phyloP scores from a whole-genome alignment of 176 grass and related monocot species.

The Hordeum vulgare region MorexV3_pseudomolecules_assembly NC_058520.1:12357950-12358449 shows the following conservation, averaged over 20 bases:
- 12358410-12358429: not conserved
- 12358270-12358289: too few species aligned
- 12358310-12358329: too few species aligned
- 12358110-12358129: not conserved
- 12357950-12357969: too few species aligned
- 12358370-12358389: not conserved
- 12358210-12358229: not conserved
- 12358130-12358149: not conserved
- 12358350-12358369: too few species aligned
- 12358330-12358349: too few species aligned
- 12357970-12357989: too few species aligned
- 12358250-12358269: not conserved
- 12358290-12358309: too few species aligned
- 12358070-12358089: not conserved
- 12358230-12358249: not conserved
- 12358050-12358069: not conserved
- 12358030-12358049: too few species aligned
- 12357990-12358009: too few species aligned
- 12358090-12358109: not conserved
- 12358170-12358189: not conserved
- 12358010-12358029: too few species aligned
- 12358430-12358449: not conserved
- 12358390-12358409: not conserved
- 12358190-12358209: not conserved
- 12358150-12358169: not conserved